Conservation (phyloP, 768 basidiomycete genomes). For the Leccinum arenicola region DNA sequence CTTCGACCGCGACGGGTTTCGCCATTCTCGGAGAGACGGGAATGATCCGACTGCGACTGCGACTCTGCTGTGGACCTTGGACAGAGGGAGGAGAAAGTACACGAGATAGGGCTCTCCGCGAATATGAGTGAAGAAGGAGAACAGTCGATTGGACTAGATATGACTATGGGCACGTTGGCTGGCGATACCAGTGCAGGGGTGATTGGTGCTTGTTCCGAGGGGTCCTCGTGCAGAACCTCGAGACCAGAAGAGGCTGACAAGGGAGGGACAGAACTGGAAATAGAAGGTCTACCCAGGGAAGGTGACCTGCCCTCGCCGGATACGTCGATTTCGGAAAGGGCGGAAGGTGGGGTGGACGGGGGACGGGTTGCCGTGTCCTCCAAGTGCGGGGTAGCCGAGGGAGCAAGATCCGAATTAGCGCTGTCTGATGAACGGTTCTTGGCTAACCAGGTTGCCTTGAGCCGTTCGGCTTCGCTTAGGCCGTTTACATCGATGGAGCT, state of each 20-base stretch:
- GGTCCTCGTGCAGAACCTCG: constrained; percentile 32
- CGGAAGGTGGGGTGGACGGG: neutral
- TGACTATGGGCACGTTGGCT: constrained; percentile 13
- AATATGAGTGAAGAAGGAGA: constrained; percentile 4
- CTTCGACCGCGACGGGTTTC: constrained; percentile 17
- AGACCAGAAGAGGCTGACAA: constrained; percentile 26
- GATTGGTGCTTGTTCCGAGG: constrained; percentile 18
- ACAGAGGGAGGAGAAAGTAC: constrained; percentile 21
- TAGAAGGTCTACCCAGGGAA: constrained; percentile 19
- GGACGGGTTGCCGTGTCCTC: neutral
- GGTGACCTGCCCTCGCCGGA: constrained; percentile 10
- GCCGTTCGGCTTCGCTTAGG: constrained; percentile 46
- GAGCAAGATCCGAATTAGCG: constrained; percentile 22
- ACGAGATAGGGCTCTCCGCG: constrained; percentile 26
- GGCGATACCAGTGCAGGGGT: constrained; percentile 6
- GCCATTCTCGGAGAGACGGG: constrained; percentile 15
- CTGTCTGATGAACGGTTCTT: constrained; percentile 31
- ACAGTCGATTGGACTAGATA: constrained; percentile 16
- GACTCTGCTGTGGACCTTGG: constrained; percentile 15
- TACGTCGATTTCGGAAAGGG: constrained; percentile 1
- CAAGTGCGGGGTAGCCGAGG: constrained; percentile 1
- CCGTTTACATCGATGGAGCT: constrained; percentile 10
- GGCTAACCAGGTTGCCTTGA: constrained; percentile 55
- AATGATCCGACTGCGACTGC: constrained; percentile 13
- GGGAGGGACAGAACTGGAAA: constrained; percentile 20